Percentiles rank a stretch among this genome's conserved stretches.
Evolutionary conservation across 768 basidiomycete species (phyloP).

Genomic region (Terana coerulea): DNA sequence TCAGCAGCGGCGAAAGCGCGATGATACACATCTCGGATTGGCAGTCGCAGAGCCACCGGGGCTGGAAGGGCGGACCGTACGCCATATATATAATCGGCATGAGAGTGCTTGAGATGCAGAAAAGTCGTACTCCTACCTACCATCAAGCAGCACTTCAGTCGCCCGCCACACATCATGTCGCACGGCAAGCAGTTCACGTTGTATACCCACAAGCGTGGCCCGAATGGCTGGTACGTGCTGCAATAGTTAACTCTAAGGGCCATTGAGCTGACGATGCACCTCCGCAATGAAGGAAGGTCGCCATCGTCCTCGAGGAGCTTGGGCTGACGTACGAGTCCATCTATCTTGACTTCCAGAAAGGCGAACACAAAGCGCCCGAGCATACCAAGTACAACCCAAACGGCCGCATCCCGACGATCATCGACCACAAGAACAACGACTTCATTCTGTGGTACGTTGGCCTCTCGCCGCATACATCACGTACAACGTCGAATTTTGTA

Average conservation of each 20-base stretch:
- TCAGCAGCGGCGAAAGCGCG: no score
- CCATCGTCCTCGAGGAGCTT: slow-evolving; percentile 24
- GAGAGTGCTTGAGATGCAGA: no score
- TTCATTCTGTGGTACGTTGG: slow-evolving; percentile 25
- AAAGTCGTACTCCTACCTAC: no score
- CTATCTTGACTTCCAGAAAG: slow-evolving; percentile 24
- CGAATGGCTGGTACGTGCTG: slow-evolving; percentile 20
- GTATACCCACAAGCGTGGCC: slow-evolving; percentile 19
- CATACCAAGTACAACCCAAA: slow-evolving; percentile 28
- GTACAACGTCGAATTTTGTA: neutral
- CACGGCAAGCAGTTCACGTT: slow-evolving; percentile 27
- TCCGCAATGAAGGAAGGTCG: slow-evolving; percentile 23
- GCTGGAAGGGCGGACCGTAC: no score
- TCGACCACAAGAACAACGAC: slow-evolving; percentile 30
- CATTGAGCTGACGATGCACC: no score
- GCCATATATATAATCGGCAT: no score
- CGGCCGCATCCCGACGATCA: slow-evolving; percentile 35
- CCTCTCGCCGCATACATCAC: neutral
- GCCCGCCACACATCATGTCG: no score
- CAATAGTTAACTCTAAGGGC: neutral
- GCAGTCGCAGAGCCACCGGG: no score
- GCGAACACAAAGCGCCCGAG: slow-evolving; percentile 24
- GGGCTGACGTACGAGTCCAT: slow-evolving; percentile 24
- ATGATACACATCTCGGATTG: no score
- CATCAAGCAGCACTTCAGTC: no score